Conservation (phyloP, 495 filamentous ascomycete genomes). For the Paragyromitra xinjiangensis region DNA sequence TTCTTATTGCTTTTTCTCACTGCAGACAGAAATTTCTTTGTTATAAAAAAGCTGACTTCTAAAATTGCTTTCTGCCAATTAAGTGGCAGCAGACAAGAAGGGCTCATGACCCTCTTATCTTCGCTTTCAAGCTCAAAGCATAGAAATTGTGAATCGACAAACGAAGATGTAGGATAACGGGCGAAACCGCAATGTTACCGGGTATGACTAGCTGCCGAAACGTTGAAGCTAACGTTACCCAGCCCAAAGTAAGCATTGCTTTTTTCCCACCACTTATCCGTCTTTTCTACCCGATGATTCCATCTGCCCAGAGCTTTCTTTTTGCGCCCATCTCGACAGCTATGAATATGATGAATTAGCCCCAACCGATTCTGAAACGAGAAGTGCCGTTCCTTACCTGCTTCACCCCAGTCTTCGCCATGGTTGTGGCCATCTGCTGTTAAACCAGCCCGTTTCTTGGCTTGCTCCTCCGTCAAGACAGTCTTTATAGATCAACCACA, state of each 20-base stretch:
- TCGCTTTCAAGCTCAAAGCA: constrained; percentile 55
- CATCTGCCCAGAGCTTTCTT: constrained; percentile 72
- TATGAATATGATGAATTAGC: constrained; percentile 58
- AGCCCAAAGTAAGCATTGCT: not conserved
- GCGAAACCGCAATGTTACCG: constrained; percentile 20
- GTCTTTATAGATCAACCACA: constrained; percentile 62
- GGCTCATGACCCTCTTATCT: constrained; percentile 25
- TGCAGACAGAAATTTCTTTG: constrained; percentile 9
- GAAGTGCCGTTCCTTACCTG: constrained; percentile 59
- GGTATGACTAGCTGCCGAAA: constrained; percentile 6
- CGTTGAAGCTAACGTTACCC: constrained; percentile 5
- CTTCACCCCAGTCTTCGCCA: constrained; percentile 85
- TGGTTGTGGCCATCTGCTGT: constrained; percentile 75
- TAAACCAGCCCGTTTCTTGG: constrained; percentile 82
- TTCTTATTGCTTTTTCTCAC: constrained; percentile 1
- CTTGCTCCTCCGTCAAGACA: constrained; percentile 87
- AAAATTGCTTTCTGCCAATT: constrained; percentile 51
- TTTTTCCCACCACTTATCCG: constrained; percentile 13
- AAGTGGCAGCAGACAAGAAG: constrained; percentile 43
- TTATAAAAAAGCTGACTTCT: constrained; percentile 36
- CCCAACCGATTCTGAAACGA: constrained; percentile 59
- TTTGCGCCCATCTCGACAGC: constrained; percentile 80
- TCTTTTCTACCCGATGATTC: constrained; percentile 63
- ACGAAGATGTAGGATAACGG: not conserved
- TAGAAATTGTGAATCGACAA: constrained; percentile 29